Conservation (phyloP, 108 stramenopile genomes). For the Pseudonitzschia multistriata region DNA sequence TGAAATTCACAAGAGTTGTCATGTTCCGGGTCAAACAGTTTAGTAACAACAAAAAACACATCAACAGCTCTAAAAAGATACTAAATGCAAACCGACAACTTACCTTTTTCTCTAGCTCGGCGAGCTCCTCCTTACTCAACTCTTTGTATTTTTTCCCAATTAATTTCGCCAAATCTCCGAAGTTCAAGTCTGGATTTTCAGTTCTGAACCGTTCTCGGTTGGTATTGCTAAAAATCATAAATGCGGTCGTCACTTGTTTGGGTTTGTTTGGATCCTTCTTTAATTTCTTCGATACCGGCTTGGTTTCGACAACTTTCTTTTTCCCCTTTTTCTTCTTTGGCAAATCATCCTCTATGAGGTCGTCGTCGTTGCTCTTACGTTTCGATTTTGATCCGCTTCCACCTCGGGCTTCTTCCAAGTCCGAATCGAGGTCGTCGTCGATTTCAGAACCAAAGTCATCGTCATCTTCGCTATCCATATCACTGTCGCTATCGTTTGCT, state of each 20-base stretch:
- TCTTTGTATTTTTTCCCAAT: conserved; percentile 43
- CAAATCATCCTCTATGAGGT: background rate
- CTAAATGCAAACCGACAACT: background rate
- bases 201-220: conserved; percentile 51
- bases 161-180: conserved; percentile 39
- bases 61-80: background rate
- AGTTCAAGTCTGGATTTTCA: conserved; percentile 49
- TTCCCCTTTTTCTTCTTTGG: conserved; percentile 32
- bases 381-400: conserved; percentile 31
- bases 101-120: conserved; percentile 41
- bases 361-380: conserved; percentile 29
- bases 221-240: conserved; percentile 51
- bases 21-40: background rate
- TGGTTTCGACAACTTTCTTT: conserved; percentile 7
- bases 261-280: conserved; percentile 59
- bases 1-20: conserved; percentile 23
- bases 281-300: conserved; percentile 39
- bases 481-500: conserved; percentile 22
- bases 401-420: conserved; percentile 45
- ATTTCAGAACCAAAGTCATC: conserved; percentile 31
- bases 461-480: too few species aligned
- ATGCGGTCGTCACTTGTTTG: conserved; percentile 48
- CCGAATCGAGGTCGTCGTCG: conserved; percentile 52
- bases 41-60: background rate
- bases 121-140: conserved; percentile 40